Conservation (phyloP, 169 alveolate species). For the Plasmodium falciparum region DNA sequence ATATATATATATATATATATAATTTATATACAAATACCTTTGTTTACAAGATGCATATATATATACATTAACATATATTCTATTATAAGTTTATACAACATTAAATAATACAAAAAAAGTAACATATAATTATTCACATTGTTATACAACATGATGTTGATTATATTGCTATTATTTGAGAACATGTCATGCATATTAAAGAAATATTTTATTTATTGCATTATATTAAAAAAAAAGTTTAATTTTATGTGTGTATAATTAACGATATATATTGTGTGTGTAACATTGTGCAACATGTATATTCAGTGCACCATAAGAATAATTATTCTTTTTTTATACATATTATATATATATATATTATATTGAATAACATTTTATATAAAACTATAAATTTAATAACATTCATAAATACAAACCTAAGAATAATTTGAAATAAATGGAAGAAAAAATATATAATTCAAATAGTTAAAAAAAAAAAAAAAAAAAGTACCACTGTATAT, state of each 20-base stretch:
- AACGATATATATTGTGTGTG: slow-evolving; percentile 46
- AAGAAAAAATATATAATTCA: slow-evolving; percentile 8
- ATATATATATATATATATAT: slow-evolving; percentile 22
- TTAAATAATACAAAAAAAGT: slow-evolving; percentile 21
- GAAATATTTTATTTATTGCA: slow-evolving; percentile 31
- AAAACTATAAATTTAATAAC: too few relatives aligned
- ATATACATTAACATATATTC: slow-evolving; percentile 13
- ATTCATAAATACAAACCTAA: slow-evolving; percentile 7
- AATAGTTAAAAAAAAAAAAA: slow-evolving; percentile 31
- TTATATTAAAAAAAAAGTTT: slow-evolving; percentile 24
- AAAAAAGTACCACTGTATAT: slow-evolving; percentile 14
- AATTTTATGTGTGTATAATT: slow-evolving; percentile 52
- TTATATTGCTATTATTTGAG: slow-evolving; percentile 14
- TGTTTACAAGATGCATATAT: slow-evolving; percentile 17
- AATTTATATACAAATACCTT: slow-evolving; percentile 10
- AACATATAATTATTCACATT: slow-evolving; percentile 32
- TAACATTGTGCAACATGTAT: slow-evolving; percentile 67
- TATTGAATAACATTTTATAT: not conserved
- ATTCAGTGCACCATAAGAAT: slow-evolving; percentile 75
- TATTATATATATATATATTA: slow-evolving; percentile 1
- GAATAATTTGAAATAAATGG: slow-evolving; percentile 11
- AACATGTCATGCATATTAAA: slow-evolving; percentile 43
- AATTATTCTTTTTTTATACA: not conserved
- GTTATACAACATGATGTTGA: slow-evolving; percentile 29
- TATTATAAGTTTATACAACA: slow-evolving; percentile 36